Percentiles rank a stretch among this genome's conserved stretches.
These are phyloP conservation scores for Arthonia radiata DNA, from an alignment of 495 filamentous ascomycete species.

Conservation along the genomic window DNA sequence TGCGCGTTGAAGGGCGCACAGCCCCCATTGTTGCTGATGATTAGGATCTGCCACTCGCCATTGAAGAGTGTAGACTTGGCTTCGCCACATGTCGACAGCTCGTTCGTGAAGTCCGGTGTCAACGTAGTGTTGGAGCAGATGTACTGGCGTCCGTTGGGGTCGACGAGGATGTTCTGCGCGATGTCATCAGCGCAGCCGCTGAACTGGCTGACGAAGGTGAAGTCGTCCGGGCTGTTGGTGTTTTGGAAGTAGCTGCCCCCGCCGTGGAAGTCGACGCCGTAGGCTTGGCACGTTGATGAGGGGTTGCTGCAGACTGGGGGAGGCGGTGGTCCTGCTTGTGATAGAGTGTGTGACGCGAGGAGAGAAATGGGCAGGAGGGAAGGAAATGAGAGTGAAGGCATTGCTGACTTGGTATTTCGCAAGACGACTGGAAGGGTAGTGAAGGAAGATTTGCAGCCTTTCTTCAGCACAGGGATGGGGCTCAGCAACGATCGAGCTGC, in stretches of 20 bases:
- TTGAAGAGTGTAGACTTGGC: conserved; percentile 4
- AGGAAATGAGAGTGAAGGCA: too few relatives aligned
- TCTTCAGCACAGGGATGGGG: too few relatives aligned
- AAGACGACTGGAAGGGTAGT: too few relatives aligned
- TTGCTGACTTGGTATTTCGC: too few relatives aligned
- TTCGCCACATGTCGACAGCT: conserved; percentile 13
- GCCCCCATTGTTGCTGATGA: conserved; percentile 15
- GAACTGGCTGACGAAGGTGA: conserved; percentile 13
- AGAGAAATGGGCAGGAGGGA: too few relatives aligned
- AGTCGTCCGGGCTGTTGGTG: conserved; percentile 9
- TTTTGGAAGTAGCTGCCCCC: conserved; percentile 15
- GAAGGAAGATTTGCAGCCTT: too few relatives aligned
- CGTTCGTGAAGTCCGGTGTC: conserved; percentile 9
- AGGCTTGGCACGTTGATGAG: conserved; percentile 11
- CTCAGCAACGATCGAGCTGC: too few relatives aligned
- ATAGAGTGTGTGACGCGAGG: too few relatives aligned
- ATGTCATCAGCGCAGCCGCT: conserved; percentile 10
- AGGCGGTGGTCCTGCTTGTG: too few relatives aligned
- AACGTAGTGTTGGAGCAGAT: conserved; percentile 11
- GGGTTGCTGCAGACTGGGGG: too few relatives aligned
- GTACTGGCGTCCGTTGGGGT: conserved; percentile 12
- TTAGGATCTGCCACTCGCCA: conserved; percentile 13
- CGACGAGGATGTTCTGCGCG: conserved; percentile 13
- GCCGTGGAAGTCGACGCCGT: conserved; percentile 13
- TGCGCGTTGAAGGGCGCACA: conserved; percentile 12